These are phyloP conservation scores for Cercospora zeina DNA, from an alignment of 2,329 filamentous ascomycete species.

Conservation along the genomic window DNA sequence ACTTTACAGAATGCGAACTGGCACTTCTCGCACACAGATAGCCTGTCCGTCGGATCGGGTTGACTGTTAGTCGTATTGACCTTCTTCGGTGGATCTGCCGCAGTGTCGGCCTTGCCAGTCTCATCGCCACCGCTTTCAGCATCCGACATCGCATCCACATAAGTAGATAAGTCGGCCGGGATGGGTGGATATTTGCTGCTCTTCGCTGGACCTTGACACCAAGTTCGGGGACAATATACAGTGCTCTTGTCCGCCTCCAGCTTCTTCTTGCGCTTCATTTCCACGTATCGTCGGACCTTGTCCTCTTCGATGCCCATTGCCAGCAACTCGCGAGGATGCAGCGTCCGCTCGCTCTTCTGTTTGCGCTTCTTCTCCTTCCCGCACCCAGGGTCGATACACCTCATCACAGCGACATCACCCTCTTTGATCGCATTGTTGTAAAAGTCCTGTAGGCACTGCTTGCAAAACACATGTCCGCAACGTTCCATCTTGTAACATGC, in stretches of 20 bases:
- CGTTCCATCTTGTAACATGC: conserved; percentile 73
- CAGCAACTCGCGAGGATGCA: conserved; percentile 79
- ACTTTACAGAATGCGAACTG: conserved; percentile 80
- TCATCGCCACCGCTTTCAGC: conserved; percentile 35
- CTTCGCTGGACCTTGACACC: conserved; percentile 85
- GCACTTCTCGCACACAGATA: conserved; percentile 87
- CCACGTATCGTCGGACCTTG: conserved; percentile 80
- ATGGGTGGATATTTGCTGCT: conserved; percentile 54
- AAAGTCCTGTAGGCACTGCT: conserved; percentile 82
- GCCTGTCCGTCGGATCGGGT: conserved; percentile 55
- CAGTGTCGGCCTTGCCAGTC: not conserved
- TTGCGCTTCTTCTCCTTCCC: conserved; percentile 46
- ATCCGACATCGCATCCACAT: conserved; percentile 41
- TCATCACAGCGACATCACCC: conserved; percentile 75
- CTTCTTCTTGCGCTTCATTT: conserved; percentile 86
- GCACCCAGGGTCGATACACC: conserved; percentile 78
- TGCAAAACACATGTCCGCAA: conserved; percentile 90
- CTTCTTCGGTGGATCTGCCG: conserved; percentile 17
- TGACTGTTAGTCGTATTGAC: conserved; percentile 24
- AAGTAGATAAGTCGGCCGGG: conserved; percentile 44
- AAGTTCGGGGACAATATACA: conserved; percentile 85
- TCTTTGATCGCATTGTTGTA: conserved; percentile 86
- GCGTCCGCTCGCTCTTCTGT: conserved; percentile 64
- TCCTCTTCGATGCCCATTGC: conserved; percentile 57
- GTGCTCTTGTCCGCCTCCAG: conserved; percentile 90